Base-by-base conservation (phyloP, 106 monocot species). In the Platanthera zijinensis region DNA sequence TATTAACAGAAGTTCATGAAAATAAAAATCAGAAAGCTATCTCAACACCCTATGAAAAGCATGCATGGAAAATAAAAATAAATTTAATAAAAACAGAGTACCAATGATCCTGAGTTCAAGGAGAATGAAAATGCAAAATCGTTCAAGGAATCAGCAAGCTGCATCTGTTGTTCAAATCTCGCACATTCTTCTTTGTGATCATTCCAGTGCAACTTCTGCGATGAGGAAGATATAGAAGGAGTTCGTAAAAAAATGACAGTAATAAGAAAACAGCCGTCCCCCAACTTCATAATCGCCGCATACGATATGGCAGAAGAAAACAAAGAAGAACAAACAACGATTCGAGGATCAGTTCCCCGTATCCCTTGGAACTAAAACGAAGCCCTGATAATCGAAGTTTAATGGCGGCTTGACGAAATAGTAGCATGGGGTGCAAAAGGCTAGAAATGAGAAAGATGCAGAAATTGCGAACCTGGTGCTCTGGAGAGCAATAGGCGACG, bases 151-250 rank as follows among this genome's bases (percentile, higher is more conserved):
- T 84, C 78, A 8, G 80, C 76, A 69, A 64, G 64, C 46, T 72
- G 84, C 90, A 95, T 90, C 69, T 95, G 95, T 72, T 90, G 77
- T 51, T 74, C 84, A 71, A 95, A 79, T 64, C 95, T 88, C 56
- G 59, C 56, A 78, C 95, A 95, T 87, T 92, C 95, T 66, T 88
- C 90, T 86, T 89, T 95, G 79, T 95, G 95, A 78, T 82, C 70
- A 61, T 80, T 80, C 95, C 95, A 90, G 80, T 95, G 92, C 19
- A 79, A 77, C 69, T 83, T 78, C 95, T 95, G 75, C 25, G 51
- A 75, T 45, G 30, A 25, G 46, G 30, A 69, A 83, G 28, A 69
- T 15, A 48, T 2, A 7, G 51, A 19, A 25, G 50, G 8, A 67
- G n/a, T 63, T n/a, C 11, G 51, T 4, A 9, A 50, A 14, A 28